A percentile compares a stretch with the other conserved stretches of the same genome.
Evolutionary conservation across 148 eudicot genomes (phyloP).

Genomic region (Rhododendron kiyosumense): DNA sequence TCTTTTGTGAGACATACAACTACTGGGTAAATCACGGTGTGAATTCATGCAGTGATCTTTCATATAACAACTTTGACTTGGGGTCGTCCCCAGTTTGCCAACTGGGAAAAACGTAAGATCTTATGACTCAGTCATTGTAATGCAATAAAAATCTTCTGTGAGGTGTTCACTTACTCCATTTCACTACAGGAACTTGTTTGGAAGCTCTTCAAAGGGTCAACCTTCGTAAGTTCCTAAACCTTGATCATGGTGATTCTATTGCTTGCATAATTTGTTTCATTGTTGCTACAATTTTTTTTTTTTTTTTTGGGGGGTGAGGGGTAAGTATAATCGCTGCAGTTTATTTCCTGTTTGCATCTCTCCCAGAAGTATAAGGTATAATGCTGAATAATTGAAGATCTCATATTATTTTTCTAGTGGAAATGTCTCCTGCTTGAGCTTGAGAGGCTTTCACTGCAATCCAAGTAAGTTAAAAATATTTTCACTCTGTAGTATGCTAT

Average conservation of each 20-base stretch:
- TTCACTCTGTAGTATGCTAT: not conserved
- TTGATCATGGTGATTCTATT: not conserved
- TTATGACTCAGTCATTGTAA: not conserved
- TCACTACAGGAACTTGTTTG: conserved; percentile 25
- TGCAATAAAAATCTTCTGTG: not conserved
- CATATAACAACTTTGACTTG: conserved; percentile 20
- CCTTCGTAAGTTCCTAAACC: conserved; percentile 9
- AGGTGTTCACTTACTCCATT: not conserved
- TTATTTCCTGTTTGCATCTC: not conserved
- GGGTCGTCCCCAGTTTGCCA: conserved; percentile 2
- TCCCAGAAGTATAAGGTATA: not conserved
- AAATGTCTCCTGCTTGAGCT: not conserved
- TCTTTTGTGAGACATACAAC: not conserved
- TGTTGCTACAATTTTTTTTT: not conserved
- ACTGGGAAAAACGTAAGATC: conserved; percentile 7
- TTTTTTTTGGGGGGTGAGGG: too few relatives aligned
- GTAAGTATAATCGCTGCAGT: not conserved
- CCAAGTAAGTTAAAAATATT: conserved; percentile 9
- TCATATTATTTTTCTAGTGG: conserved; percentile 10
- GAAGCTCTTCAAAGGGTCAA: conserved; percentile 4
- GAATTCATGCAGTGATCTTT: conserved; percentile 22
- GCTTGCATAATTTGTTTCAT: not conserved
- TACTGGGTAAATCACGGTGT: not conserved
- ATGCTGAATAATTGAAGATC: not conserved
- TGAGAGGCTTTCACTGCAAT: not conserved